These are phyloP conservation scores for Phytophthora crassamura DNA, from an alignment of 352 stramenopile genomes.

Conservation along the genomic window DNA sequence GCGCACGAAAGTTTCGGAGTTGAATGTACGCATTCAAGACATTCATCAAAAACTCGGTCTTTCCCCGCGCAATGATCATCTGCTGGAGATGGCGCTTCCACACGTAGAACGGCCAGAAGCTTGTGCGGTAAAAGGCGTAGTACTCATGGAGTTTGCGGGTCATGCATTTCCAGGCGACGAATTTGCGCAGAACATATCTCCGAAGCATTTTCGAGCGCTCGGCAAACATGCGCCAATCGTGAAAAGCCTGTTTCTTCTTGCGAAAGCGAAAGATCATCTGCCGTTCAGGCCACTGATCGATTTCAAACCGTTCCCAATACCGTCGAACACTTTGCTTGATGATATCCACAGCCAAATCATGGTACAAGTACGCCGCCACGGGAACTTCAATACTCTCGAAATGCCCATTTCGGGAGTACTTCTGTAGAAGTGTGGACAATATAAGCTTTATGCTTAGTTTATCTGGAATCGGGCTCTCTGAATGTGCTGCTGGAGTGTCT, in stretches of 20 bases:
- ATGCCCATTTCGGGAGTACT: conserved; percentile 82
- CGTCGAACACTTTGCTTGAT: conserved; percentile 54
- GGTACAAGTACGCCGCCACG: conserved; percentile 58
- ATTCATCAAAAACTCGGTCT: conserved; percentile 60
- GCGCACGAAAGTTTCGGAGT: conserved; percentile 59
- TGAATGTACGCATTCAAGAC: conserved; percentile 67
- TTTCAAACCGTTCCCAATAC: conserved; percentile 48
- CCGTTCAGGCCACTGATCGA: conserved; percentile 62
- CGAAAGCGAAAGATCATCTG: conserved; percentile 69
- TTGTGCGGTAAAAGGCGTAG: conserved; percentile 63
- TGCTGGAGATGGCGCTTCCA: conserved; percentile 81
- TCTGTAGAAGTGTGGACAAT: conserved; percentile 70
- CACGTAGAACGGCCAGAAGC: conserved; percentile 85
- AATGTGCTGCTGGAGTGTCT: background rate
- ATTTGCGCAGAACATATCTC: conserved; percentile 58
- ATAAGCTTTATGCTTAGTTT: conserved; percentile 59
- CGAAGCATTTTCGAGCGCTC: conserved; percentile 48
- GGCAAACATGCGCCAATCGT: conserved; percentile 56
- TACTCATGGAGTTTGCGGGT: conserved; percentile 54
- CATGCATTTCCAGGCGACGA: conserved; percentile 69
- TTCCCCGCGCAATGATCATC: conserved; percentile 68
- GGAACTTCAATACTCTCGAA: conserved; percentile 67
- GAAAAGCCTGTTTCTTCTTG: conserved; percentile 60
- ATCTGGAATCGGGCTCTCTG: conserved; percentile 27
- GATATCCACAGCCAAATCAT: conserved; percentile 57